phyloP scores from a whole-genome alignment of 2,329 filamentous ascomycete species.

The Trichoderma citrinoviride region DNA sequence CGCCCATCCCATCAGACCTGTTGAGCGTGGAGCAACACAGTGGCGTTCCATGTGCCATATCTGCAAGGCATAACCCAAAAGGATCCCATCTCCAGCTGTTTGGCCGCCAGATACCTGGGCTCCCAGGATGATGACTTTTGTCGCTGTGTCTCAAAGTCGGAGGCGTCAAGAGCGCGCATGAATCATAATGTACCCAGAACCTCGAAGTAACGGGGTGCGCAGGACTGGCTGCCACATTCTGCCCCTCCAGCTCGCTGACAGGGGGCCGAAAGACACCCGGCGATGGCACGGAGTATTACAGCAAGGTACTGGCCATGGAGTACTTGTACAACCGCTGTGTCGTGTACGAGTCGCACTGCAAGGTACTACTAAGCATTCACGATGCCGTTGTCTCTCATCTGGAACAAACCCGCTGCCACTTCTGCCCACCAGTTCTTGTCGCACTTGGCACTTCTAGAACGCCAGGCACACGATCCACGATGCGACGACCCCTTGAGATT shows the following conservation, averaged over 20 bases:
- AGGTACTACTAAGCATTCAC: not conserved
- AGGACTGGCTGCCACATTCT: not conserved
- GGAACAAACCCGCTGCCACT: not conserved
- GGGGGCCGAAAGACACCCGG: not conserved
- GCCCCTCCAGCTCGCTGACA: slow-evolving; percentile 9
- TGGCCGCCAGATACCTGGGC: no score
- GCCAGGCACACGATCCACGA: not conserved
- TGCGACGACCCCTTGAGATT: not conserved
- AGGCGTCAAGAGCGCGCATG: no score
- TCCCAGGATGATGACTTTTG: no score
- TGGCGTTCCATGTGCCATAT: no score
- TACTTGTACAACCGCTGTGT: not conserved
- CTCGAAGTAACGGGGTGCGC: no score
- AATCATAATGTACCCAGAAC: no score
- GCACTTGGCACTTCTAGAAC: slow-evolving; percentile 8
- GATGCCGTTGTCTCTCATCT: not conserved
- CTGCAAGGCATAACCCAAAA: no score
- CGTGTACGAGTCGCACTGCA: not conserved
- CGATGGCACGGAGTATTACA: no score
- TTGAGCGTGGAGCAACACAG: not conserved
- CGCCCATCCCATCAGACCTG: not conserved
- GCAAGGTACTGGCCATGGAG: not conserved
- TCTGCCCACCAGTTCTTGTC: not conserved
- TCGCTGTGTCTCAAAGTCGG: no score
- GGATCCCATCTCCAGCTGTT: no score